These are phyloP conservation scores for Dalechampia spathulata DNA, from an alignment of 441 rosid species.

Conservation along the genomic window DNA sequence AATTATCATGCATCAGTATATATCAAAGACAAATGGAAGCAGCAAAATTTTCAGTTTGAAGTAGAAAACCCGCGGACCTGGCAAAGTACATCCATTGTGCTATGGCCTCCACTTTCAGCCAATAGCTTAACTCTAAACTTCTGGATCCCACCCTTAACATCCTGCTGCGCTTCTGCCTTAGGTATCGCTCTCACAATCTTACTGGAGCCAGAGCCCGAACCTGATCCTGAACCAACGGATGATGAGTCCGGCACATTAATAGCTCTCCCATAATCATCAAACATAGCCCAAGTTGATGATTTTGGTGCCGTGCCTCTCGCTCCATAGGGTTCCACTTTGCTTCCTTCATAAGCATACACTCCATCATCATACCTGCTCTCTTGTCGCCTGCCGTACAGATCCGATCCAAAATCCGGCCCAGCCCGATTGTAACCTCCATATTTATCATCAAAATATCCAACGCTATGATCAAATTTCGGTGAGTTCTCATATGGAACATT, in stretches of 20 bases:
- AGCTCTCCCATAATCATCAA: slow-evolving; percentile 93
- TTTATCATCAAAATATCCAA: slow-evolving; percentile 39
- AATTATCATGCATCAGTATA: too few relatives aligned
- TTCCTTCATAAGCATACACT: slow-evolving; percentile 81
- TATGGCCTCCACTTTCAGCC: slow-evolving; percentile 80
- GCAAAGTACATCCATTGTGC: slow-evolving; percentile 87
- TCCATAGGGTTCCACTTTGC: slow-evolving; percentile 86
- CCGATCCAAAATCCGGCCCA: slow-evolving; percentile 50
- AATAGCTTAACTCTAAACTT: slow-evolving; percentile 87
- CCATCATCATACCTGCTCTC: slow-evolving; percentile 60
- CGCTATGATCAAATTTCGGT: slow-evolving; percentile 43
- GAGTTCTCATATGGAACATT: slow-evolving; percentile 38
- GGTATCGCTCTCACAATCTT: slow-evolving; percentile 94
- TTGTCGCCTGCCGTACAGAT: slow-evolving; percentile 51
- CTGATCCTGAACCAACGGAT: slow-evolving; percentile 20
- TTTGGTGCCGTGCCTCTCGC: slow-evolving; percentile 89
- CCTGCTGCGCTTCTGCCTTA: slow-evolving; percentile 80
- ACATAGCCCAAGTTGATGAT: slow-evolving; percentile 62
- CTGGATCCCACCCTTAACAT: slow-evolving; percentile 78
- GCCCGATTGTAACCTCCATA: slow-evolving; percentile 36
- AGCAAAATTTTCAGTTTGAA: background rate
- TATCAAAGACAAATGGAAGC: background rate
- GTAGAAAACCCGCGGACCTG: slow-evolving; percentile 39
- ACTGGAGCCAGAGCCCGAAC: slow-evolving; percentile 34
- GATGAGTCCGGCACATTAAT: slow-evolving; percentile 49